Base-by-base conservation (phyloP, 164 flowering plant genomes). In the Dillenia turbinata region DNA sequence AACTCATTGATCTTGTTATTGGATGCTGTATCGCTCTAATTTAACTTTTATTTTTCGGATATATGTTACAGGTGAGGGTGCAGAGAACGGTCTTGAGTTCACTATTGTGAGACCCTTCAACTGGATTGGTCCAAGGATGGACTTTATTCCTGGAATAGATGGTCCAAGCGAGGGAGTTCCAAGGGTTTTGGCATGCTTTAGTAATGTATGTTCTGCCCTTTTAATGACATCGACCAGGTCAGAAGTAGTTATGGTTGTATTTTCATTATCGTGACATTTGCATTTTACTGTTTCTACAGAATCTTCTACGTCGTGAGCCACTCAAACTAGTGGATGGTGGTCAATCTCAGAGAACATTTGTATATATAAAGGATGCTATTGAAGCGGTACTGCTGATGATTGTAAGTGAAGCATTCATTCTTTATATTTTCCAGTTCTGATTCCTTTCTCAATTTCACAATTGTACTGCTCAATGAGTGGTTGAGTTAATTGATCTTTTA, bases 61-160 rank as follows among this genome's bases (percentile, higher is more conserved):
- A 12, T 45, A 16, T 12, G 22, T 53, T 47, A 53, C 81, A 85
- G 94, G 88, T 57, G 90, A 88, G 83, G 87, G 90, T 63, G 86
- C 90, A 8, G 87, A 88, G 71, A 88, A 88, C 75, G 90, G 79
- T 44, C 83, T 85, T 14, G 83, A 84, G 64, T 85, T 85, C 71
- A 84, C 94, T 54, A 85, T 88, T 68, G 90, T 87, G 60, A 82
- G 96, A 61, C 96, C 92, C 47, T 89, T 90, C 62, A 90, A 87
- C 79, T 87, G 92, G 96, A 90, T 90, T 78, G 93, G 94, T 70
- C 94, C 94, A 13, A 77, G 94, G 57, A 87, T 87, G 92, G 96
- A 89, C 61, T 89, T 89, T 76, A 89, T 89, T 17, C 92, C 96
- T 55, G 94, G 96, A 46, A 76, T 90, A 81, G 96, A 90, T 73